These are phyloP conservation scores for Fusarium tricinctum DNA, from an alignment of 2,329 filamentous ascomycete genomes.

Conservation along the genomic window DNA sequence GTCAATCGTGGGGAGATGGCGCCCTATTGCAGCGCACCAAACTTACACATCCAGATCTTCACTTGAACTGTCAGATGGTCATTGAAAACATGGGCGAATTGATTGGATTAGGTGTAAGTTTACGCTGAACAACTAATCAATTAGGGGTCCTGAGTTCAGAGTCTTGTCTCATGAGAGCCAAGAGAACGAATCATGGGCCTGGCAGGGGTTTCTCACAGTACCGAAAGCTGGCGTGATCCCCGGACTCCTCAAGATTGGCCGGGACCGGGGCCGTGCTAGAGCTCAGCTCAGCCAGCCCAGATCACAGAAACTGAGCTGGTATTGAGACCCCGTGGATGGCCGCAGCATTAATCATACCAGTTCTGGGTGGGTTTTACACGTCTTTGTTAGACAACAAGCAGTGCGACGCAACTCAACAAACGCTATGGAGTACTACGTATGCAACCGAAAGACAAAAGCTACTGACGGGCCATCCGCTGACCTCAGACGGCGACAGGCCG, in stretches of 20 bases:
- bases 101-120: slow-evolving; percentile 41
- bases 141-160: slow-evolving; percentile 5
- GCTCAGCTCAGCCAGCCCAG: slow-evolving; percentile 31
- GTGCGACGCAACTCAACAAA: not conserved
- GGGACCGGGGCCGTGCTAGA: slow-evolving; percentile 24
- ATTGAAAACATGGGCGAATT: slow-evolving; percentile 29
- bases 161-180: slow-evolving; percentile 39
- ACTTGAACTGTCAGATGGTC: slow-evolving; percentile 19
- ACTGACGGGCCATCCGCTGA: slow-evolving; percentile 35
- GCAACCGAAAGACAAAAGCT: slow-evolving; percentile 25
- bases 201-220: slow-evolving; percentile 25
- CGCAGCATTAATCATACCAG: slow-evolving; percentile 36
- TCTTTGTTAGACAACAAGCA: slow-evolving; percentile 21
- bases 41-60: slow-evolving; percentile 23
- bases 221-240: slow-evolving; percentile 39
- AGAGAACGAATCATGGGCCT: slow-evolving; percentile 33
- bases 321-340: slow-evolving; percentile 31
- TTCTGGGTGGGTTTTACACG: slow-evolving; percentile 16
- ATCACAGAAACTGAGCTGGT: slow-evolving; percentile 18
- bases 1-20: slow-evolving; percentile 26
- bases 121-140: slow-evolving; percentile 21
- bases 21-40: slow-evolving; percentile 29
- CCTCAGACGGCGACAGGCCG: slow-evolving; percentile 34
- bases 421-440: slow-evolving; percentile 1
- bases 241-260: slow-evolving; percentile 29